A percentile compares a stretch with the other conserved stretches of the same genome.
Conservation (phyloP, 371 early-diverging fungal species). For the Mortierella sp. region DNA sequence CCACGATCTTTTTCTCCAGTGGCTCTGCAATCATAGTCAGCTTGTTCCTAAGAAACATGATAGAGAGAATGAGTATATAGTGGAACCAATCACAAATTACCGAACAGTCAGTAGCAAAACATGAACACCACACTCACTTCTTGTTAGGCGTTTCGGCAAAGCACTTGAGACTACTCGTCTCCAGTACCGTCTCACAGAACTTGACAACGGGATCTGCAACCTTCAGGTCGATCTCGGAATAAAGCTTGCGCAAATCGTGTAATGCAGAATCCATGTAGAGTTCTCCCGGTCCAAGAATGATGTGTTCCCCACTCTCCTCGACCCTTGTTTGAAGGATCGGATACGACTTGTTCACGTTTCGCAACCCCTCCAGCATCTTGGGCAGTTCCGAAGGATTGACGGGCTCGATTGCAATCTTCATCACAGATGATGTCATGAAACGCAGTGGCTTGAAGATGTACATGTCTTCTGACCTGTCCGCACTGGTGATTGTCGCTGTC, state of each 20-base stretch:
- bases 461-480: constrained; percentile 70
- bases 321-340: constrained; percentile 93
- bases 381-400: constrained; percentile 97
- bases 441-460: constrained; percentile 88
- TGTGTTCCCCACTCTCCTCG: constrained; percentile 97
- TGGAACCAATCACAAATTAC: too few relatives aligned
- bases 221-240: constrained; percentile 96
- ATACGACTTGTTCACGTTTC: constrained; percentile 95
- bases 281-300: constrained; percentile 94
- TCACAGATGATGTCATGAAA: constrained; percentile 84
- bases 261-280: constrained; percentile 95
- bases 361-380: constrained; percentile 96
- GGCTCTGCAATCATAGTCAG: constrained; percentile 97
- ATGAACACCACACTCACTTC: constrained; percentile 64
- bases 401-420: constrained; percentile 97
- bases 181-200: constrained; percentile 96
- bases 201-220: constrained; percentile 96
- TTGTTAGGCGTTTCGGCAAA: constrained; percentile 98
- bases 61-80: too few relatives aligned
- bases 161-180: constrained; percentile 93
- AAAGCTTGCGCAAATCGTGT: constrained; percentile 94
- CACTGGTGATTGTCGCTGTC: constrained; percentile 89
- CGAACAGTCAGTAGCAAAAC: too few relatives aligned
- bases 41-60: constrained; percentile 75
- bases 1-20: constrained; percentile 88